Base-by-base conservation (phyloP, 108 stramenopile genomes). In the Mediolabrus comicus region DNA sequence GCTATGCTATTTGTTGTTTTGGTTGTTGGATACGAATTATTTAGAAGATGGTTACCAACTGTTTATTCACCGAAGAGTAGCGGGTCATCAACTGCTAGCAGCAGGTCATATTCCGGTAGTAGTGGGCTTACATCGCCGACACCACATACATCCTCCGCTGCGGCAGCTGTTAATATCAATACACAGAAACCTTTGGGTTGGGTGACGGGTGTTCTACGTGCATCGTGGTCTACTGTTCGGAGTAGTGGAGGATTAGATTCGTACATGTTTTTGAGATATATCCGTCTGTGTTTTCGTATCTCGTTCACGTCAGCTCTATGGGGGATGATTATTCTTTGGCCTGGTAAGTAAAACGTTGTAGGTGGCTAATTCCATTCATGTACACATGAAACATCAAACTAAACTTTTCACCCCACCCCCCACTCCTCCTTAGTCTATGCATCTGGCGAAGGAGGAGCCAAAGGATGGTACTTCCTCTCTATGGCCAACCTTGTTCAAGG, bases 171-270 rank as follows among this genome's bases (percentile, higher is more conserved):
- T 11, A 78, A 69, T 27, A 68, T 81, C 28, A 58, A 77, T 27
- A 46, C 71, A 1, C 34, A 46, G n/a, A 38, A 56, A 0, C 89
- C 89, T 13, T 66, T 91, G 36, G 86, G 90, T 28, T 95, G 94
- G 94, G 66, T 95, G 7, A 36, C 41, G 12, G 82, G 83, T 10
- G 89, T 92, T 11, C 65, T 79, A 14, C 72, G 78, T 31, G 85
- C 90, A 1, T 80, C 89, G 0, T 95, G 94, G 94, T 54, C 68
- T 8, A 69, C 73, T 13, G 89, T 95, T 0, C 82, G 87, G 1
- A 82, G 82, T 38, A 74, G 74, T 29, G 80, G 74, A 8, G 88
- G 88, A 13, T 75, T 90, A 32, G 88, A 90, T 25, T 80, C 75
- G 14, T 90, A 87, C 77, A 82, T 90, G 80, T 86, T 90, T 32